A percentile compares a stretch with the other conserved stretches of the same genome.
These are phyloP conservation scores for Ustilago loliicola DNA, from an alignment of 1,284 basidiomycete genomes.

Conservation along the genomic window DNA sequence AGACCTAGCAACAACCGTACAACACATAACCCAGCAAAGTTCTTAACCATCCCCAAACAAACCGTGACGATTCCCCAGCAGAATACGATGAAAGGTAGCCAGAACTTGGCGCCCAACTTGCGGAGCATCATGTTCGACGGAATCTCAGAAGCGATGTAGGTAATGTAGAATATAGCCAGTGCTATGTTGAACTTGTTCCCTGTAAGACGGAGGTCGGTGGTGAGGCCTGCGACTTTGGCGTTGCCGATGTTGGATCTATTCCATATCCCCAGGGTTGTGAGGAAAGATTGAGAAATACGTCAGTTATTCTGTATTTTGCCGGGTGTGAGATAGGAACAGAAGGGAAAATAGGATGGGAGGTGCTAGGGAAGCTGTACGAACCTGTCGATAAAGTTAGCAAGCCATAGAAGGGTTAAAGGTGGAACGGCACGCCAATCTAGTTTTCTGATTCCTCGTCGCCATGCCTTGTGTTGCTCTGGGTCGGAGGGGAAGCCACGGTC, in stretches of 20 bases:
- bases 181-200: constrained; percentile 51
- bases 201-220: constrained; percentile 39
- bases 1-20: constrained; percentile 74
- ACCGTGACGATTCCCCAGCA: constrained; percentile 77
- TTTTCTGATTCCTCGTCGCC: constrained; percentile 45
- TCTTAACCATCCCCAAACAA: constrained; percentile 75
- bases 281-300: too few relatives aligned
- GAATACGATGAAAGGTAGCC: constrained; percentile 75
- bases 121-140: constrained; percentile 69
- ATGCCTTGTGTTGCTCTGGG: constrained; percentile 22
- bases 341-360: too few relatives aligned
- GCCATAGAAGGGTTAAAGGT: constrained; percentile 46
- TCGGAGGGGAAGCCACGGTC: constrained; percentile 18
- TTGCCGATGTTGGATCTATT: constrained; percentile 54
- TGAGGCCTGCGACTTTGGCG: constrained; percentile 56
- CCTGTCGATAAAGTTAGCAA: constrained; percentile 54
- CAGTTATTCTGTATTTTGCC: too few relatives aligned
- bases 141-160: constrained; percentile 56
- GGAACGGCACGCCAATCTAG: constrained; percentile 57
- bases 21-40: constrained; percentile 75
- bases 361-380: too few relatives aligned
- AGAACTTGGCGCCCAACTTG: constrained; percentile 61
- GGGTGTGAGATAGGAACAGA: too few relatives aligned
- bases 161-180: constrained; percentile 56
- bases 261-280: too few relatives aligned